Percentiles rank a stretch among this genome's conserved stretches.
Evolutionary conservation across 768 basidiomycete genomes (phyloP).

Genomic region (Leccinum ochraceum): DNA sequence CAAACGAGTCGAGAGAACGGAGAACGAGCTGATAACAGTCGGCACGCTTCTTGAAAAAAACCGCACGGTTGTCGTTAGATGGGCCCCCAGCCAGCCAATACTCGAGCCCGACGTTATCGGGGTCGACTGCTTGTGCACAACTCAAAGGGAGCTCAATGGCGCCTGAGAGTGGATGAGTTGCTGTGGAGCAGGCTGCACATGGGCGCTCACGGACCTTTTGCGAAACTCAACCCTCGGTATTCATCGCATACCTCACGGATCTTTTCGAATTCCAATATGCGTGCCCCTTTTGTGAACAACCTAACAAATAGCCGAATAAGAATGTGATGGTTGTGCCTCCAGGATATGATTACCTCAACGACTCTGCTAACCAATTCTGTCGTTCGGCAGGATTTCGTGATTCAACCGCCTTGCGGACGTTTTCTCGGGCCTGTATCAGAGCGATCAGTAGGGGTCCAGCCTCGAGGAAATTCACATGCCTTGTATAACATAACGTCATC

Average conservation of each 20-base stretch:
- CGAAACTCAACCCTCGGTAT: constrained; percentile 82
- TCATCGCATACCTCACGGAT: constrained; percentile 87
- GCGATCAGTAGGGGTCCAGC: constrained; percentile 5
- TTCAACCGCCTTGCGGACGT: constrained; percentile 86
- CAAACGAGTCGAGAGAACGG: constrained; percentile 79
- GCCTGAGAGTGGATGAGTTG: constrained; percentile 44
- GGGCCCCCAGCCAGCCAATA: constrained; percentile 71
- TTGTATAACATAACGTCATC: constrained; percentile 99
- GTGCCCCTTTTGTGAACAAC: constrained; percentile 85
- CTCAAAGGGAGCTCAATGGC: constrained; percentile 82
- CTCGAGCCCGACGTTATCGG: constrained; percentile 70
- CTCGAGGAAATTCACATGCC: constrained; percentile 40
- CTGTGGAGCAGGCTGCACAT: background rate
- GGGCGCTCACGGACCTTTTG: constrained; percentile 58
- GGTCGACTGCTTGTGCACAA: constrained; percentile 79
- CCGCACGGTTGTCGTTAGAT: constrained; percentile 57
- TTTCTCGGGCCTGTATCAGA: constrained; percentile 79
- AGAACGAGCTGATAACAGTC: constrained; percentile 83
- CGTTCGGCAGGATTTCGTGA: constrained; percentile 72
- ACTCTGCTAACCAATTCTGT: constrained; percentile 81
- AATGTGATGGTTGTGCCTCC: background rate
- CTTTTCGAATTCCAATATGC: constrained; percentile 80
- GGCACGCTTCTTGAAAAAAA: constrained; percentile 59
- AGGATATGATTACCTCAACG: constrained; percentile 63
- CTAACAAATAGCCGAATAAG: constrained; percentile 40